Conservation (phyloP, 2,329 filamentous ascomycete species). For the Biscogniauxia sp. region DNA sequence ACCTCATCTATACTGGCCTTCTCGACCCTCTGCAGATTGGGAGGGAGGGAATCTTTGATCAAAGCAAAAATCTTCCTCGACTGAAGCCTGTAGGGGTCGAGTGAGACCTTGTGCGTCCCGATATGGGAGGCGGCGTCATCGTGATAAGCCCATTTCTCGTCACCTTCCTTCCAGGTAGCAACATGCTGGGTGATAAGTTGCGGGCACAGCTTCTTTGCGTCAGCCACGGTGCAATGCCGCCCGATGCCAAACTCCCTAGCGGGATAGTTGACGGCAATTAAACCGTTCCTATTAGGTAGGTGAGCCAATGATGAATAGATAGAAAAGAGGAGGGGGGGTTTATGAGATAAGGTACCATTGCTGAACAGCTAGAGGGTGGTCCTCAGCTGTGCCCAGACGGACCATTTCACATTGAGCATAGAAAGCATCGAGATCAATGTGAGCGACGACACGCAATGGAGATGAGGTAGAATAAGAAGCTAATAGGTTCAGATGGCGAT, state of each 20-base stretch:
- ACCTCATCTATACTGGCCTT: constrained; percentile 96
- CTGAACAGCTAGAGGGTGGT: constrained; percentile 84
- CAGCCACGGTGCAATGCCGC: constrained; percentile 73
- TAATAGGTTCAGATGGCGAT: constrained; percentile 76
- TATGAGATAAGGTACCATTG: constrained; percentile 56
- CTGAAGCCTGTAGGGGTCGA: constrained; percentile 87
- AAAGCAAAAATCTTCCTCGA: constrained; percentile 76
- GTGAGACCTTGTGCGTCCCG: constrained; percentile 84
- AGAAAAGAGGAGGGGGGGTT: not conserved
- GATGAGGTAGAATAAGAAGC: constrained; percentile 67
- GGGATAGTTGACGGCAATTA: constrained; percentile 96
- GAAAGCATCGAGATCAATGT: constrained; percentile 95
- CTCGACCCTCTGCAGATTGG: constrained; percentile 70
- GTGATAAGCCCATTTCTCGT: constrained; percentile 88
- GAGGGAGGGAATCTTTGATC: constrained; percentile 72
- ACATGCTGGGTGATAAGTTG: constrained; percentile 86
- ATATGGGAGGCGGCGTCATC: constrained; percentile 78
- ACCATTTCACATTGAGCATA: constrained; percentile 97
- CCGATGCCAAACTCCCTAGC: constrained; percentile 78
- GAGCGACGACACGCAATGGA: constrained; percentile 82
- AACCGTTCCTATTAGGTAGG: constrained; percentile 62
- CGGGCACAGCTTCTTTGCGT: constrained; percentile 85
- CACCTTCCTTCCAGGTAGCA: constrained; percentile 89
- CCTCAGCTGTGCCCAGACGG: constrained; percentile 69
- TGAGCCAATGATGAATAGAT: constrained; percentile 14